Percentiles rank a stretch among this genome's conserved stretches.
phyloP scores from a whole-genome alignment of 106 monocot species.

The Triglochin maritima region DNA sequence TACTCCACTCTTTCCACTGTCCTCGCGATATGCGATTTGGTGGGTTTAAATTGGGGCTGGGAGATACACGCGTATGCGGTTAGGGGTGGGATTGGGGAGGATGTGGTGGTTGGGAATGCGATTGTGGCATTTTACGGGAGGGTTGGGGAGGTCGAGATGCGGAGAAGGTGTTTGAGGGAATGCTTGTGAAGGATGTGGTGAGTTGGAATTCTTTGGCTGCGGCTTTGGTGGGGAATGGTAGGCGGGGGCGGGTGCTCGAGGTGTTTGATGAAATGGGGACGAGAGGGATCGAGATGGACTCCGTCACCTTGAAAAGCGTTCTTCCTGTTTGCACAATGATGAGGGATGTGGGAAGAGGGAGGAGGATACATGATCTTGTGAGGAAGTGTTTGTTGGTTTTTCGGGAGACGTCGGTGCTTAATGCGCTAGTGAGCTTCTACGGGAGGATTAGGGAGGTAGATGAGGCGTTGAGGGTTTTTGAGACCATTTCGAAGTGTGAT shows the following conservation, averaged over 20 bases:
- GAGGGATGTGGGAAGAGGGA: conserved; percentile 35
- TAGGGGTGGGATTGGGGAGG: conserved; percentile 25
- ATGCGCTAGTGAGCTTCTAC: conserved; percentile 70
- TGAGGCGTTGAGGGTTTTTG: conserved; percentile 31
- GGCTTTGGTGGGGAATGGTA: conserved; percentile 45
- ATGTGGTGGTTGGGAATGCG: conserved; percentile 45
- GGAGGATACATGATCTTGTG: conserved; percentile 43
- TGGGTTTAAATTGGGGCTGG: conserved; percentile 13
- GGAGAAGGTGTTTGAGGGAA: conserved; percentile 33
- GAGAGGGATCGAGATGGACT: conserved; percentile 30
- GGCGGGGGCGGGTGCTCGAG: conserved; percentile 18
- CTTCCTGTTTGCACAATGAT: conserved; percentile 43
- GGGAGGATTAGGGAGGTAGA: conserved; percentile 37
- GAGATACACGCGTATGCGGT: conserved; percentile 33
- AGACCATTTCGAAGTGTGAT: conserved; percentile 25
- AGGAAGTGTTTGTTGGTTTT: conserved; percentile 17
- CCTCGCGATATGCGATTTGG: conserved; percentile 39
- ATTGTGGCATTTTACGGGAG: conserved; percentile 51
- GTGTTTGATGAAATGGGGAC: conserved; percentile 35
- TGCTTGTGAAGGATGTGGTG: conserved; percentile 37
- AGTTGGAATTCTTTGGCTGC: conserved; percentile 60
- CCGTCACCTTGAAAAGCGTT: conserved; percentile 33
- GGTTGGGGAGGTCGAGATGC: conserved; percentile 30
- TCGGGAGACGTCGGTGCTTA: conserved; percentile 34
- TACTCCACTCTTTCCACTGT: conserved; percentile 35